A percentile compares a stretch with the other conserved stretches of the same genome.
Conservation (phyloP, 108 stramenopile species). For the Halocafeteria seosinensis region DNA sequence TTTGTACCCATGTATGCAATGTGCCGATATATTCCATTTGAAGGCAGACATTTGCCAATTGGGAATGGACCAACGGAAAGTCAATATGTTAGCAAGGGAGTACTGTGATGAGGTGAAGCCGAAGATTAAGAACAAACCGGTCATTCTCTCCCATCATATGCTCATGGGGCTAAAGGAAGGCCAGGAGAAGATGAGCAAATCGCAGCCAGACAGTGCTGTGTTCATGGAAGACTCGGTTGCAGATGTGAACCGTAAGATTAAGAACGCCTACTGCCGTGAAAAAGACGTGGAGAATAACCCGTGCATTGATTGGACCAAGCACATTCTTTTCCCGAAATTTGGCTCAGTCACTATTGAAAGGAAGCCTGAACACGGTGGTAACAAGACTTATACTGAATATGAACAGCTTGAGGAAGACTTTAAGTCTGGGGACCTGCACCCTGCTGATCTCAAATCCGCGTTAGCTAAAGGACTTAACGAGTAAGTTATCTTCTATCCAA, state of each 20-base stretch:
- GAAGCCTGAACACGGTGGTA: slow-evolving; percentile 56
- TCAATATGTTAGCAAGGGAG: slow-evolving; percentile 97
- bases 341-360: background rate
- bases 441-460: slow-evolving; percentile 77
- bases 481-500: too few relatives aligned
- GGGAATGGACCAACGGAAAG: slow-evolving; percentile 94
- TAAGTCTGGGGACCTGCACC: slow-evolving; percentile 63
- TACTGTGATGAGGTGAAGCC: slow-evolving; percentile 76
- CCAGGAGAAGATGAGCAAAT: slow-evolving; percentile 98
- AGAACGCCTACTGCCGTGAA: slow-evolving; percentile 66
- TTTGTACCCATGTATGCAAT: slow-evolving; percentile 93
- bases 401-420: slow-evolving; percentile 59
- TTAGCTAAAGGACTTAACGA: slow-evolving; percentile 66
- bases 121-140: slow-evolving; percentile 70
- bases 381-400: slow-evolving; percentile 52
- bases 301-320: slow-evolving; percentile 76
- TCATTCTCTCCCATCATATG: slow-evolving; percentile 74
- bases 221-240: slow-evolving; percentile 93
- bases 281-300: slow-evolving; percentile 72
- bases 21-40: slow-evolving; percentile 96
- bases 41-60: slow-evolving; percentile 97
- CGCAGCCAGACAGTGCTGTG: slow-evolving; percentile 91
- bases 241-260: slow-evolving; percentile 77
- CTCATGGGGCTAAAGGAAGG: slow-evolving; percentile 86
- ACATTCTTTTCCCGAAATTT: slow-evolving; percentile 62